Base-by-base conservation (phyloP, 768 basidiomycete genomes). In the Trametes coccinea region DNA sequence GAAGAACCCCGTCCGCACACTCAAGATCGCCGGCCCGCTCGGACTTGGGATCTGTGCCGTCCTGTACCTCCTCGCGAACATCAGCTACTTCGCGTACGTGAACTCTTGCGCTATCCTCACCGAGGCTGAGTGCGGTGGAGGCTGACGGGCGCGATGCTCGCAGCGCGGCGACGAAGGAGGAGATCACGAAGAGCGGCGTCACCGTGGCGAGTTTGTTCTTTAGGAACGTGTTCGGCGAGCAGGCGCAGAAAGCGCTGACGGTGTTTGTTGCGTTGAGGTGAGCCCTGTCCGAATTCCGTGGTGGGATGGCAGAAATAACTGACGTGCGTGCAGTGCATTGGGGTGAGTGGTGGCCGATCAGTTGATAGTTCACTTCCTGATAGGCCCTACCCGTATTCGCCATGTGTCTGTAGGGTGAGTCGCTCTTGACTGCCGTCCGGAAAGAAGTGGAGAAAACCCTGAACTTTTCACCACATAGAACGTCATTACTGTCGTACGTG, bases 121-220 rank as follows among this genome's bases (percentile, higher is more conserved):
- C 34, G 34, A 37, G 5, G 34, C 34, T 5, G 11, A 11, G 34
- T 31, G 5, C n/a, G 67, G 70, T 16, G 46, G 31, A 10, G 4
- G 48, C 34, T 50, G n/a, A 48, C 29, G 47, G 8, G 27, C 16
- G 11, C 5, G 50, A 47, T 49, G 3, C 11, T 22, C 6, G 17
- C 57, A 76, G 71, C 2, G 82, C 81, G 1, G 76, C 80, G 2
- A 76, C 82, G 4, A 80, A 82, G 68, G 70, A 77, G 5, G 76
- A 84, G 61, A 84, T 87, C 37, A 56, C 75, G 34, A 70, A 76
- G 8, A 75, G 78, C 0, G 82, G 81, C 0, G 80, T 81, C 6
- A 84, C 83, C 0, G 84, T 86, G n/a, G 85, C 85, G 2, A 76
- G 82, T 0, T 67, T 86, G 34, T 87, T 86, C 69, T 87, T 87